Evolutionary conservation across 176 grass and related monocot species (phyloP), one percentile per base, ranked within the genome.

Genomic region (Urochloa ruziziensis): DNA sequence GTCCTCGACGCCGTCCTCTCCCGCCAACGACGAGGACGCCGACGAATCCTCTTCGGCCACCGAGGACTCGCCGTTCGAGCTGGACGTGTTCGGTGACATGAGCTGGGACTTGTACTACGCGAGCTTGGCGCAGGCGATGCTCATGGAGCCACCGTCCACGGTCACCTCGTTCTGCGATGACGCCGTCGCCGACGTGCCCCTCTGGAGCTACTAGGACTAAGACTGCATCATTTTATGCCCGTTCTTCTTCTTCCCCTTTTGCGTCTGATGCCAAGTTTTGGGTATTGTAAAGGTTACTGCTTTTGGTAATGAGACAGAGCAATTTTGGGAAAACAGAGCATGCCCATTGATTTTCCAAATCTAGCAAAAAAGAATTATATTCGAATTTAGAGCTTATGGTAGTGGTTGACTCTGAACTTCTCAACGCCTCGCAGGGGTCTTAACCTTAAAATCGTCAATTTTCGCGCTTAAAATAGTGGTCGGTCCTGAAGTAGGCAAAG

Each of bases 31-130:
- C 6, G 51, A 37, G 14, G 37, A n/a, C 25, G 58, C 2, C 69
- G 70, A 18, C 28, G 66, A 79, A 52, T 46, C 77, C 0, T 79
- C 69, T 46, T 56, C 69, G 36, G 11, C 17, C 36, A 0, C 54
- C 25, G 32, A 71, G 32, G 72, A 36, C 32, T 53, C 74, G 25
- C 34, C 56, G 67, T 81, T 79, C 66, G 77, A 84, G 4, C 1
- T 88, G 19, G 83, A 70, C 37, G 48, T 88, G 21, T 27, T 94
- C 13, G 21, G 53, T 7, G 89, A 86, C 54, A 88, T 90, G 92
- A 78, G 75, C 46, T 88, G 80, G 90, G 85, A 83, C 71, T 7
- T 89, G 62, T 97, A 97, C 84, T 97, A 94, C 63, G 80, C 91
- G 73, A 90, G 87, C 83, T 44, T 94, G 75, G 85, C 90, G 21